phyloP scores from a whole-genome alignment of 108 stramenopile species.

The Skeletonema grethae region DNA sequence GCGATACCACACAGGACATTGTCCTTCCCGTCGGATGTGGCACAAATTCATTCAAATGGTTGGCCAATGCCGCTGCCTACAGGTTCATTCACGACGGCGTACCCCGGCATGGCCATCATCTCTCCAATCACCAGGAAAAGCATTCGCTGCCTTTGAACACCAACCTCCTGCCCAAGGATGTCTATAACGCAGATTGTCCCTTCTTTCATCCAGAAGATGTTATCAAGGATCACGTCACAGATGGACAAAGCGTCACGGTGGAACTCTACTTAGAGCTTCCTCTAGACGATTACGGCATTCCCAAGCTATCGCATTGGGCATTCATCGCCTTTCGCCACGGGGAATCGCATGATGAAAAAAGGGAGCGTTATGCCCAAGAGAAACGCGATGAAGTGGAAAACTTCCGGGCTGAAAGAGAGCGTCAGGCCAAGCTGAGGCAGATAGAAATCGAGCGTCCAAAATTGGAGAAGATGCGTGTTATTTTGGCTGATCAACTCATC shows the following conservation, averaged over 20 bases:
- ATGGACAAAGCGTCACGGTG: slow-evolving; percentile 26
- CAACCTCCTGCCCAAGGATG: slow-evolving; percentile 18
- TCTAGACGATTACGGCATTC: slow-evolving; percentile 22
- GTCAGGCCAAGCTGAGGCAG: not conserved
- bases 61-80: slow-evolving; percentile 9
- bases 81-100: slow-evolving; percentile 3
- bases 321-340: slow-evolving; percentile 21
- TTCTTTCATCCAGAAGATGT: slow-evolving; percentile 29
- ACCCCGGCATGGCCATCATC: not conserved
- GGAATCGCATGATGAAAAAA: slow-evolving; percentile 9
- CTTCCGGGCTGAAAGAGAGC: slow-evolving; percentile 4
- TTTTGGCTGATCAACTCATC: slow-evolving; percentile 22
- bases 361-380: slow-evolving; percentile 18
- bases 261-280: slow-evolving; percentile 15
- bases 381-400: slow-evolving; percentile 10
- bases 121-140: not conserved
- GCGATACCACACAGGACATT: slow-evolving; percentile 8
- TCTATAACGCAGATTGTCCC: slow-evolving; percentile 18
- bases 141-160: slow-evolving; percentile 6
- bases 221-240: slow-evolving; percentile 15
- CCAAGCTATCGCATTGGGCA: slow-evolving; percentile 22
- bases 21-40: slow-evolving; percentile 19
- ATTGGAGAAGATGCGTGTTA: not conserved
- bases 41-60: slow-evolving; percentile 27
- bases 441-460: slow-evolving; percentile 19